Base-by-base conservation (phyloP, 2,329 filamentous ascomycete genomes). In the Dactylellina sp. region DNA sequence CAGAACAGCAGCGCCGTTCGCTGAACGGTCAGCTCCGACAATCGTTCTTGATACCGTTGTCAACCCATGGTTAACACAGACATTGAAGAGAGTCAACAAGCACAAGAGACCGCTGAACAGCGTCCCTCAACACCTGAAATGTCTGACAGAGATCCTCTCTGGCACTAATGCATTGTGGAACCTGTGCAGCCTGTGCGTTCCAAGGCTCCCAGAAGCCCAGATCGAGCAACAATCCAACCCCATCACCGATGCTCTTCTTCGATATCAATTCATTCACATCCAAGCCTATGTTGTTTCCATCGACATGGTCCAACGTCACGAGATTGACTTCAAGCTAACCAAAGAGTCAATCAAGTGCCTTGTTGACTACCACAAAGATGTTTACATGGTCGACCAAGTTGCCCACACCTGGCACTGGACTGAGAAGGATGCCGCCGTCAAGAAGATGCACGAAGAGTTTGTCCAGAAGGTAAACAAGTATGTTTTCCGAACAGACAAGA, bases 201-300 rank as follows among this genome's bases (percentile, higher is more conserved):
- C 70, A 20, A 74, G 62, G 46, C 70, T 74, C 42, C 70, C 70
- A 35, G 70, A 74, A 57, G 96, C 84, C 89, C 89, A 20, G 92
- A 94, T 75, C 91, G 97, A 79, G 84, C 91, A 42, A 91, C 97
- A 78, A 86, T 97, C 80, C 88, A 89, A 89, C 82, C 91, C 91
- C 49, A 85, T 96, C 77, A 86, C 94, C 77, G 93, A 97, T 83
- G 91, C 91, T 76, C 84, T 97, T 76, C 92, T 91, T 86, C 96
- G 96, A 86, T 95, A 94, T 83, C 91, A 96, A 84, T 87, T 97
- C 80, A 85, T 97, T 80, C 92, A 97, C 81, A 85, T 98, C 78
- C 93, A 98, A 83, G 95, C 95, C 59, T 99, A 99, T 82, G 94
- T 98, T 78, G 95, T 99, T 75, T 94, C 98, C 82, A 93, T 99